A percentile compares a stretch with the other conserved stretches of the same genome.
Evolutionary conservation across 78 protist species (phyloP).

Genomic region (Isochrysis galbana): DNA sequence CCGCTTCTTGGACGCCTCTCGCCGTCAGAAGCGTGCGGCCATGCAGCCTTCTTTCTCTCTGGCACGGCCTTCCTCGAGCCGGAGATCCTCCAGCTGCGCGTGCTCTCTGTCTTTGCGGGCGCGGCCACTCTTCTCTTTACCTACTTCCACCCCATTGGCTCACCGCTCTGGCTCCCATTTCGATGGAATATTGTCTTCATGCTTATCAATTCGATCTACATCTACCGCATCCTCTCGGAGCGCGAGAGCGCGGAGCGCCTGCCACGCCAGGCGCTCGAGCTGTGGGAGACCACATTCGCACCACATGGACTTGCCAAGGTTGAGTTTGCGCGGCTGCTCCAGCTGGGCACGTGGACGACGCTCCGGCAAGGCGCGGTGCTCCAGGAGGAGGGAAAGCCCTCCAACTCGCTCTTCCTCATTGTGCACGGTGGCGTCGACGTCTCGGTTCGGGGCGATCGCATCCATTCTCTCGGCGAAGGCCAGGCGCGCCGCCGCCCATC

Average conservation of each 20-base stretch:
- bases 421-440: background rate
- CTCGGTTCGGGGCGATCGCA: background rate
- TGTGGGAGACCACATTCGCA: background rate
- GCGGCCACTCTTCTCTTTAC: background rate
- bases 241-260: background rate
- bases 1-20: background rate
- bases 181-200: background rate
- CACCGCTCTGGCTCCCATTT: background rate
- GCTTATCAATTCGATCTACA: background rate
- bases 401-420: background rate
- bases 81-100: background rate
- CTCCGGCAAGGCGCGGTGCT: background rate
- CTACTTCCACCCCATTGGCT: background rate
- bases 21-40: background rate
- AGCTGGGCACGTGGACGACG: background rate
- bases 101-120: background rate
- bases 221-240: background rate
- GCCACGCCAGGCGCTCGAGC: background rate
- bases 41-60: background rate
- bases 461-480: background rate
- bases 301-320: background rate
- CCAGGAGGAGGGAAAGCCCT: background rate
- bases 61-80: background rate
- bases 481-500: too few relatives aligned
- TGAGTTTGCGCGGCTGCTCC: background rate